Evolutionary conservation across 768 basidiomycete genomes (phyloP), one percentile per base, ranked within the genome.

Genomic region (Kwoniella mangroviensis): DNA sequence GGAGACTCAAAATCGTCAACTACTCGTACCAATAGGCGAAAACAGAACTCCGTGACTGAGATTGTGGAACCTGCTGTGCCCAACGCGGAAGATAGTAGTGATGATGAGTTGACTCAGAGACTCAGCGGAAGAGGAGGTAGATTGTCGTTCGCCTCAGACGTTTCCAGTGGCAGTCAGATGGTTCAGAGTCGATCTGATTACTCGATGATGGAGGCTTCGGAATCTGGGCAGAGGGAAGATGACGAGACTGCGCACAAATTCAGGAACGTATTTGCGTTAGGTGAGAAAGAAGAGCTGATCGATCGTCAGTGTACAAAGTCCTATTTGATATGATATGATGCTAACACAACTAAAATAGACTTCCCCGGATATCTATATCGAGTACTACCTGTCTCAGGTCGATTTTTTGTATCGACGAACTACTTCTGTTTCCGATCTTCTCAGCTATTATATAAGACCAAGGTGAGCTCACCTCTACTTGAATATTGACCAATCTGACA

Each of bases 341-440:
- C 73, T 71, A 45, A 75, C 22, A 41, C 10, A 9, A 28, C n/a
- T 7, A 4, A 21, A n/a, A 26, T n/a, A 98, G 96, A 92, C 77
- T 93, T 96, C 80, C 89, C 92, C 52, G 94, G 94, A 11, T 97
- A 93, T 82, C 86, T 98, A 53, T 93, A 90, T 83, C 87, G 96
- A 66, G 86, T 96, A 26, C 82, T 99, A n/a, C 96, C 97, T 0
- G 87, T 96, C 13, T 91, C 87, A 69, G 96, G 96, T 7, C 88
- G 90, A 62, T 87, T 98, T 34, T 98, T 91, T 79, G 88, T 98
- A 70, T 96, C 96, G n/a, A 89, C 88, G 12, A 93, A 92, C 82
- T 91, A 89, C 82, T 91, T 98, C 82, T 97, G 94, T 84, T 99
- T 98, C 88, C 92, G 93, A 79, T 94, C 95, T 4, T 91, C 88